phyloP scores from a whole-genome alignment of 176 grass and related monocot species.

The Triticum dicoccoides region DNA sequence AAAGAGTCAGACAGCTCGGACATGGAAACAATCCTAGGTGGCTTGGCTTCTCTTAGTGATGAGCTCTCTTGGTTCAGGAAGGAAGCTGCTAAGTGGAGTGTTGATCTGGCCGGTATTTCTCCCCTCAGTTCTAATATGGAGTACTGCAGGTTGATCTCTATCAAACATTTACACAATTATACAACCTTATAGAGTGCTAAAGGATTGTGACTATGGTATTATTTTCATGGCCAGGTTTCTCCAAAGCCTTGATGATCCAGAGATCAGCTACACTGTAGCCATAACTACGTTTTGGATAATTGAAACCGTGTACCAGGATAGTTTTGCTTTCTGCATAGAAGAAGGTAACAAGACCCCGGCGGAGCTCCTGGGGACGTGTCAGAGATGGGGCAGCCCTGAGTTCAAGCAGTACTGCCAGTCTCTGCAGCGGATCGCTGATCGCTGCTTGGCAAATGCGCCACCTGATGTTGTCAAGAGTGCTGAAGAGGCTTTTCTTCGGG shows the following conservation, averaged over 20 bases:
- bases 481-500: conserved; percentile 62
- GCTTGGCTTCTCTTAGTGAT: conserved; percentile 58
- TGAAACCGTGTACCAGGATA: conserved; percentile 91
- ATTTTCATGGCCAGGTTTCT: conserved; percentile 57
- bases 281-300: conserved; percentile 77
- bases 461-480: conserved; percentile 43
- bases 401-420: conserved; percentile 78
- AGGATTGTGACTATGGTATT: conserved; percentile 9
- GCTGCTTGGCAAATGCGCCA: conserved; percentile 52
- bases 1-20: conserved; percentile 58
- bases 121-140: conserved; percentile 63
- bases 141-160: conserved; percentile 54
- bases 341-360: conserved; percentile 53
- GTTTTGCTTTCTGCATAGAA: conserved; percentile 71
- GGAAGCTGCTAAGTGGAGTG: conserved; percentile 72
- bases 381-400: conserved; percentile 66
- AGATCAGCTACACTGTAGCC: conserved; percentile 55
- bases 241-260: conserved; percentile 48
- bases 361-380: conserved; percentile 71
- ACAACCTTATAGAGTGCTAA: not conserved
- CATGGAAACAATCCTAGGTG: conserved; percentile 77
- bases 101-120: conserved; percentile 48
- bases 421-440: conserved; percentile 64
- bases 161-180: not conserved
- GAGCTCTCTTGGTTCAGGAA: conserved; percentile 74